Evolutionary conservation across 164 flowering plant species (phyloP).

Genomic region (Paratinospora sagittata): DNA sequence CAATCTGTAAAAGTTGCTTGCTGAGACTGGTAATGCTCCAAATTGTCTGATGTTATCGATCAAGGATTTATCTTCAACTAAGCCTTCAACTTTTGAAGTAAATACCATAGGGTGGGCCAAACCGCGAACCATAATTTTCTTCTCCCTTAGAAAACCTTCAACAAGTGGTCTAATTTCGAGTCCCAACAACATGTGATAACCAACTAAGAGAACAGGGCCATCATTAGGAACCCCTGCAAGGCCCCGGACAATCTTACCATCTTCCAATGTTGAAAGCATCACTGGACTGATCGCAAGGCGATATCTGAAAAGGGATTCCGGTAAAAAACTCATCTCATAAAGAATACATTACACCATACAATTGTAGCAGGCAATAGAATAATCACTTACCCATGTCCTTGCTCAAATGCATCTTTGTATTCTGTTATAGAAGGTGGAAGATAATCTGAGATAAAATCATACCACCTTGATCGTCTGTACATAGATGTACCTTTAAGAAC

Average conservation of each 20-base stretch:
- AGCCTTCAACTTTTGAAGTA: conserved; percentile 12
- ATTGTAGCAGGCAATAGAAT: not conserved
- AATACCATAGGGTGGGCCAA: conserved; percentile 69
- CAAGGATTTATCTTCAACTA: conserved; percentile 27
- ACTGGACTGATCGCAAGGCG: conserved; percentile 44
- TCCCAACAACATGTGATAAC: no score
- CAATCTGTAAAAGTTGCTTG: conserved; percentile 60
- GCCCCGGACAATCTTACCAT: no score
- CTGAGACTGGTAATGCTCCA: no score
- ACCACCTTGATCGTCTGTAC: conserved; percentile 63
- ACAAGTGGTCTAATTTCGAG: conserved; percentile 54
- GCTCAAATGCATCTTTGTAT: conserved; percentile 28
- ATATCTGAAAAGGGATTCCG: conserved; percentile 41
- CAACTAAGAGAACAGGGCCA: no score
- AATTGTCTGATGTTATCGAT: conserved; percentile 48
- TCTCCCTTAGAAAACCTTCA: conserved; percentile 60
- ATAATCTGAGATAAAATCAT: conserved; percentile 55
- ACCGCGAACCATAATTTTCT: conserved; percentile 66
- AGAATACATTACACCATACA: not conserved
- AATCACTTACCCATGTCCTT: conserved; percentile 41
- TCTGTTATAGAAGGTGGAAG: conserved; percentile 73
- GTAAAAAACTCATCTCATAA: conserved; percentile 6
- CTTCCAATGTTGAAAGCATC: conserved; percentile 70
- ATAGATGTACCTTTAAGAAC: conserved; percentile 61
- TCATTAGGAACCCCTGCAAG: no score